Evolutionary conservation across 2,329 filamentous ascomycete species (phyloP).

Genomic region (Aureobasidium sp.): DNA sequence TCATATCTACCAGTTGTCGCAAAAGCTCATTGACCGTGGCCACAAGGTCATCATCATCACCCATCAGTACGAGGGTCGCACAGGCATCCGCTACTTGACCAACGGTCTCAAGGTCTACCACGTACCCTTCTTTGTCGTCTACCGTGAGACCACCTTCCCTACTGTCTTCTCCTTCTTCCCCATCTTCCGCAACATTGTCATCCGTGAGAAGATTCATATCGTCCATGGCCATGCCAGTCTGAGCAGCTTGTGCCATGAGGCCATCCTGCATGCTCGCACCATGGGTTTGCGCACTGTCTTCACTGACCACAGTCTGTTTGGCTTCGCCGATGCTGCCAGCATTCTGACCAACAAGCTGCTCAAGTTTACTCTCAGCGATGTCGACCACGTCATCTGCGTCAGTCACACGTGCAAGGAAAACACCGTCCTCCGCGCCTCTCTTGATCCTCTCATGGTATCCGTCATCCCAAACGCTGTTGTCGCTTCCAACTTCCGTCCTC

Average conservation of each 20-base stretch:
- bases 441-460: slow-evolving; percentile 94
- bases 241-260: slow-evolving; percentile 89
- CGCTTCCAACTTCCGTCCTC: slow-evolving; percentile 84
- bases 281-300: slow-evolving; percentile 97
- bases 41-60: slow-evolving; percentile 98
- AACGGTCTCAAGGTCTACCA: slow-evolving; percentile 99
- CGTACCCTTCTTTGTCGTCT: slow-evolving; percentile 91
- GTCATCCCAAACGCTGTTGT: slow-evolving; percentile 98
- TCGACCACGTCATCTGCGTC: slow-evolving; percentile 97
- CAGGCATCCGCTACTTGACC: slow-evolving; percentile 87
- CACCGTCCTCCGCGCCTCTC: slow-evolving; percentile 83
- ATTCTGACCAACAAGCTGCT: slow-evolving; percentile 96
- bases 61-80: slow-evolving; percentile 84
- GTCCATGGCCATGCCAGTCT: slow-evolving; percentile 95
- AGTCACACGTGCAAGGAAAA: slow-evolving; percentile 99
- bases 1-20: slow-evolving; percentile 95
- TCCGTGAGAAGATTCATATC: slow-evolving; percentile 91
- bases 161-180: slow-evolving; percentile 99
- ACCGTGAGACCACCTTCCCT: slow-evolving; percentile 85
- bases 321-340: slow-evolving; percentile 90
- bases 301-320: slow-evolving; percentile 94
- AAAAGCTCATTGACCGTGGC: slow-evolving; percentile 91
- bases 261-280: slow-evolving; percentile 85
- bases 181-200: slow-evolving; percentile 91
- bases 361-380: slow-evolving; percentile 92